phyloP scores from a whole-genome alignment of 1,139 yeast genomes.

The Kodamaea fungicola region DNA sequence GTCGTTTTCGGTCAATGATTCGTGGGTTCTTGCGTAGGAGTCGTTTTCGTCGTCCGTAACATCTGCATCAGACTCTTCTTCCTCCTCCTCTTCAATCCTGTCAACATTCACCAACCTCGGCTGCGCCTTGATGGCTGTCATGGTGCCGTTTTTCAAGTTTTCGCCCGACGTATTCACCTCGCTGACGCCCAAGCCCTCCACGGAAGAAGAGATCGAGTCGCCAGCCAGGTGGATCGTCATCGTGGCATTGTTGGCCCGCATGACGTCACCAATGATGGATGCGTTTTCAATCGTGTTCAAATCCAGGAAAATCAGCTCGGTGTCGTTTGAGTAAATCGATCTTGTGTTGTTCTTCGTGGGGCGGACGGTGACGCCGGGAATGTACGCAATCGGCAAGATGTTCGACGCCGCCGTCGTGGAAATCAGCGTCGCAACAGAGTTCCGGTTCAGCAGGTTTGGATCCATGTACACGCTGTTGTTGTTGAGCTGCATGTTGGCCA shows the following conservation, averaged over 20 bases:
- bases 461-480: conserved; percentile 20
- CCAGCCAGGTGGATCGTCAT: neutral
- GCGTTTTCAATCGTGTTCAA: conserved; percentile 52
- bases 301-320: conserved; percentile 53
- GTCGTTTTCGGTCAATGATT: neutral
- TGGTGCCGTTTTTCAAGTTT: conserved; percentile 26
- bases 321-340: conserved; percentile 46
- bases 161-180: conserved; percentile 8
- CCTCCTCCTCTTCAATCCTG: conserved; percentile 50
- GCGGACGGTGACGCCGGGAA: conserved; percentile 86
- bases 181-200: conserved; percentile 4
- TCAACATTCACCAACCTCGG: conserved; percentile 62
- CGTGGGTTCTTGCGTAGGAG: conserved; percentile 1
- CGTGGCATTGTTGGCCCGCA: conserved; percentile 25
- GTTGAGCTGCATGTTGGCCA: conserved; percentile 10
- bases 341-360: conserved; percentile 47
- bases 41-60: conserved; percentile 16
- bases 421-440: conserved; percentile 57
- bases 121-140: conserved; percentile 69
- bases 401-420: conserved; percentile 76
- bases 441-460: conserved; percentile 27
- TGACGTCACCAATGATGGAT: conserved; percentile 50
- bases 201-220: neutral
- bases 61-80: conserved; percentile 33
- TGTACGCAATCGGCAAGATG: conserved; percentile 88